Evolutionary conservation across 2,329 filamentous ascomycete species (phyloP).

Genomic region (Beauveria scarabaeidicola): DNA sequence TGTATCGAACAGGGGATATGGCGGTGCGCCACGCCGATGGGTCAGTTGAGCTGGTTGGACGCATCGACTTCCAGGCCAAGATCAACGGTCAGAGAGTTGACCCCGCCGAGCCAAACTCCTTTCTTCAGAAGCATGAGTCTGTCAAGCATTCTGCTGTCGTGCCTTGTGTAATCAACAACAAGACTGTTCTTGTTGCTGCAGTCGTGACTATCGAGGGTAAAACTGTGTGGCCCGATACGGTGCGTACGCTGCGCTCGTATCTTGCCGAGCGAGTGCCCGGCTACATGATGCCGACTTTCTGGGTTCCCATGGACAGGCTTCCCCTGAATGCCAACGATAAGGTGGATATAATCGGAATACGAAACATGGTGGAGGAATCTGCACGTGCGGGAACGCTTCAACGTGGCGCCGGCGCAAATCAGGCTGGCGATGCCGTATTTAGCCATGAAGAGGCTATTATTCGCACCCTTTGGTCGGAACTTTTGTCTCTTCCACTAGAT

Average conservation of each 20-base stretch:
- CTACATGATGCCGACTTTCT: neutral
- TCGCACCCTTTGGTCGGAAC: neutral
- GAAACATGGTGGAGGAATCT: neutral
- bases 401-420: neutral
- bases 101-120: slow-evolving; percentile 8
- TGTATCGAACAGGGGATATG: slow-evolving; percentile 17
- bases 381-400: neutral
- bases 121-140: neutral
- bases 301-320: neutral
- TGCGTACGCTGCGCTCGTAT: neutral
- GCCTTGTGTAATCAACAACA: neutral
- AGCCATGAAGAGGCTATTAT: neutral
- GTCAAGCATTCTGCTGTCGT: neutral
- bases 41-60: slow-evolving; percentile 16
- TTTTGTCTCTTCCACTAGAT: neutral
- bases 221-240: neutral
- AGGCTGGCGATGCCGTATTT: neutral
- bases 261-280: neutral
- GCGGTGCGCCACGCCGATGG: slow-evolving; percentile 13
- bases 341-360: neutral
- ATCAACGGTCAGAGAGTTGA: slow-evolving; percentile 17
- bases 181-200: neutral
- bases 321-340: neutral
- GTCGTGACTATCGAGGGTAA: neutral
- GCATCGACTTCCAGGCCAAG: slow-evolving; percentile 19